Conservation (phyloP, 2,329 filamentous ascomycete species). For the Curvularia lunata region DNA sequence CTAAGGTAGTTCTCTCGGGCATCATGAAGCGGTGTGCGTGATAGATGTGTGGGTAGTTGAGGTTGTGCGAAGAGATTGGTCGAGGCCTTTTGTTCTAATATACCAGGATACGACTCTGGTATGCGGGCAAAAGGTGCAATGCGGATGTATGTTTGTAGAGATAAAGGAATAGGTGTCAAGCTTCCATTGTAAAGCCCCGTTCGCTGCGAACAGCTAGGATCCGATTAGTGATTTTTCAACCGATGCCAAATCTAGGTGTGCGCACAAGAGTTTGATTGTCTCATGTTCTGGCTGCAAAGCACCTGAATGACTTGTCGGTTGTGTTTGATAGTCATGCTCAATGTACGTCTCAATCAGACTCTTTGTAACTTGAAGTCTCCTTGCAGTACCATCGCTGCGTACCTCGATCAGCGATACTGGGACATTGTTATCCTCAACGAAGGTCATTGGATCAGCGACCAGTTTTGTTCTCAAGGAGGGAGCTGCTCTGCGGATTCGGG, state of each 20-base stretch:
- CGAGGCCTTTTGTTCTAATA: neutral
- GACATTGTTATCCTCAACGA: neutral
- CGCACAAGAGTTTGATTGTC: conserved; percentile 5
- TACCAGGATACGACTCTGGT: neutral
- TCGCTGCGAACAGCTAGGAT: conserved; percentile 5
- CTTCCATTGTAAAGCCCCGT: neutral
- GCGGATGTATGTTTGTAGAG: neutral
- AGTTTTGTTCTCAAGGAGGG: neutral
- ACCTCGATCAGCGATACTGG: conserved; percentile 2
- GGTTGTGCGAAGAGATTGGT: neutral
- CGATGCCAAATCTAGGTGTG: too few species aligned
- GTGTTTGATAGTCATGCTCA: conserved; percentile 4
- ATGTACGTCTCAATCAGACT: conserved; percentile 5
- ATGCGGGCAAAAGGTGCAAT: neutral
- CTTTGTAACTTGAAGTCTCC: neutral
- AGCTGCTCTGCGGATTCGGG: neutral
- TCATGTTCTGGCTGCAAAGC: neutral
- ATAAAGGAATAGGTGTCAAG: conserved; percentile 2
- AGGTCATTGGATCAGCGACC: neutral
- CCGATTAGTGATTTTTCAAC: neutral
- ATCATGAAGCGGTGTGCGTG: neutral
- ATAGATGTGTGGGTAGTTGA: neutral
- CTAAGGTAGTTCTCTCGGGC: conserved; percentile 1
- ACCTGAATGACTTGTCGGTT: neutral
- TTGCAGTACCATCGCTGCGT: neutral